Base-by-base conservation (phyloP, 257 asterid species). In the Scutellaria galericulata region DNA sequence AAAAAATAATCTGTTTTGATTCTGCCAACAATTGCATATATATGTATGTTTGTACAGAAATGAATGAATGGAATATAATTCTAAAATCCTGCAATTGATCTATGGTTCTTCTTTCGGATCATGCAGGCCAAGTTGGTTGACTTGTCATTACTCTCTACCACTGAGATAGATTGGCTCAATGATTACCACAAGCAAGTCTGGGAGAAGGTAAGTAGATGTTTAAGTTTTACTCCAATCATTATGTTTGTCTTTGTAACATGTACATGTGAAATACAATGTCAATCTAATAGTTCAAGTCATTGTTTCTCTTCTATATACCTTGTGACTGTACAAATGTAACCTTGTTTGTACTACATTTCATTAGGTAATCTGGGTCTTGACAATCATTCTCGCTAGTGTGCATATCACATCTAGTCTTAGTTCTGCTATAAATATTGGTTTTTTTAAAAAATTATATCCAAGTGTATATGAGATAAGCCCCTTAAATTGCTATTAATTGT, bases 181-280 rank as follows among this genome's bases (percentile, higher is more conserved):
- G 90, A 84, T 80, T 94, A 91, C 87, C 99, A 94, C 66, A 64
- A 78, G 52, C 93, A 87, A 83, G 96, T 92, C 40, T 94, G 99
- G 99, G 96, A 94, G 76, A 94, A 91, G 93, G 98, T 89, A 71
- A 70, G 79, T 37, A 54, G 45, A 66, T 15, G 41, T 52, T 40
- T 24, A 65, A 9, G 47, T 24, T 60, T 46, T 57, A 50, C 53
- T 54, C 48, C 10, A 1, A 3, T 70, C 18, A 18, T 18, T 18
- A 3, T 45, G 31, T 3, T 39, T 58, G 58, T 22, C 67, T 54
- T 53, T 12, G 12, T 18, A 35, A 7, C 20, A 51, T 31, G 37
- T 15, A 20, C 71, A 42, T 11, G 44, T 56, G 20, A 48, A 27
- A 48, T 55, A 64, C 60, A 48, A 9, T 59, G 22, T 54, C 74